Percentiles rank a stretch among this genome's conserved stretches.
These are phyloP conservation scores for Dendryphion nanum DNA, from an alignment of 2,329 filamentous ascomycete species.

Conservation along the genomic window DNA sequence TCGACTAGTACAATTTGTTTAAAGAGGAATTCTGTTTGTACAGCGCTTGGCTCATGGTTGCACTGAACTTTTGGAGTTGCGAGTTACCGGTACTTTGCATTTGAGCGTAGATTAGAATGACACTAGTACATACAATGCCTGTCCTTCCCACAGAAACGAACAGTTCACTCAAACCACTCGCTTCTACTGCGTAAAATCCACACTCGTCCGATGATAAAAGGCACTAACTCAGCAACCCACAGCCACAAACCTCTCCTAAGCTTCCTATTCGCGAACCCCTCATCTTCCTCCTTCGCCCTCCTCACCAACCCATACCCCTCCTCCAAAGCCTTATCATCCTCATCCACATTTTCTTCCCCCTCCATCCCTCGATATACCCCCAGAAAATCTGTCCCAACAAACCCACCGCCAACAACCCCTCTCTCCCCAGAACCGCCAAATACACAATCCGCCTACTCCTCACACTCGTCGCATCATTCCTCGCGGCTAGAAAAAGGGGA, in stretches of 20 bases:
- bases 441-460: conserved; percentile 12
- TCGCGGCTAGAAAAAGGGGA: conserved; percentile 15
- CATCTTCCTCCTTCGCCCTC: conserved; percentile 6
- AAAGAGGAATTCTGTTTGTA: too few relatives aligned
- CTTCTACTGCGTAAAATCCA: conserved; percentile 12
- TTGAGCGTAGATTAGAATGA: too few relatives aligned
- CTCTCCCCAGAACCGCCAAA: conserved; percentile 6
- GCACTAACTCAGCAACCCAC: conserved; percentile 16
- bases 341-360: not conserved
- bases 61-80: too few relatives aligned
- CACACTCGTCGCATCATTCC: conserved; percentile 3
- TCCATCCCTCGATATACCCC: conserved; percentile 2
- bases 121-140: too few relatives aligned
- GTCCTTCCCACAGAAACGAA: too few relatives aligned
- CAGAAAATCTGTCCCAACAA: conserved; percentile 10
- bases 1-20: too few relatives aligned
- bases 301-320: conserved; percentile 6
- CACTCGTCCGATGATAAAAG: conserved; percentile 16
- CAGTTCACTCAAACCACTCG: conserved; percentile 14
- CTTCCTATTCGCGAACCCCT: conserved; percentile 1
- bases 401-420: conserved; percentile 2
- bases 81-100: too few relatives aligned
- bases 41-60: too few relatives aligned
- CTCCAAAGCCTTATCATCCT: conserved; percentile 6
- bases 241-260: conserved; percentile 12